Evolutionary conservation across 306 rosid species (phyloP).

Genomic region (Medicago ruthenica): DNA sequence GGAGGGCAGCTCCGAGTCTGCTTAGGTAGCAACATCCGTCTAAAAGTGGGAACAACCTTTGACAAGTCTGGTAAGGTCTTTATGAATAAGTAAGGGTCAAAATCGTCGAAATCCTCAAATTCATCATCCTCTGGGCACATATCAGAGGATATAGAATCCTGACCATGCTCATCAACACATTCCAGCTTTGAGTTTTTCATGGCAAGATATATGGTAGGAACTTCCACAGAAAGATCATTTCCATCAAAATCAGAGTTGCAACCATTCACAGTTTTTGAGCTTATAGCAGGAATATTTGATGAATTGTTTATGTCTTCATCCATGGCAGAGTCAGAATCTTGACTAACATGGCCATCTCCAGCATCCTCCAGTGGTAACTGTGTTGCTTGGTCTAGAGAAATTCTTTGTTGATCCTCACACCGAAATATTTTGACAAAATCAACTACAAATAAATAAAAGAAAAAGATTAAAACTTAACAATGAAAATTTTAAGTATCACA

Average conservation of each 20-base stretch:
- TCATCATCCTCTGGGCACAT: slow-evolving; percentile 76
- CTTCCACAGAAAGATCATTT: slow-evolving; percentile 73
- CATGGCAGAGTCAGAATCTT: slow-evolving; percentile 53
- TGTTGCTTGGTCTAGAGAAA: slow-evolving; percentile 46
- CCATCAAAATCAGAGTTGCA: slow-evolving; percentile 68
- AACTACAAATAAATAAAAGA: slow-evolving; percentile 58
- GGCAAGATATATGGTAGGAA: slow-evolving; percentile 80
- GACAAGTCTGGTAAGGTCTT: slow-evolving; percentile 91
- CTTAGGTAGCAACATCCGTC: slow-evolving; percentile 86
- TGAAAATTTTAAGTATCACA: slow-evolving; percentile 27
- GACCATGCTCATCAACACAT: slow-evolving; percentile 88
- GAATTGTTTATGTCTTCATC: slow-evolving; percentile 45
- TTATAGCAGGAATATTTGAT: slow-evolving; percentile 40
- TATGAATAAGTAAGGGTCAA: slow-evolving; percentile 93
- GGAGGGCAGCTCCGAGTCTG: slow-evolving; percentile 99
- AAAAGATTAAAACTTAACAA: slow-evolving; percentile 35
- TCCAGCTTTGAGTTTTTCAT: slow-evolving; percentile 91
- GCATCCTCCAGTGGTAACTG: slow-evolving; percentile 46
- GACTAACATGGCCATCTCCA: slow-evolving; percentile 52
- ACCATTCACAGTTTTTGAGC: slow-evolving; percentile 47
- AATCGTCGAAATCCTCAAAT: slow-evolving; percentile 80
- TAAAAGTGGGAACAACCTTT: slow-evolving; percentile 89
- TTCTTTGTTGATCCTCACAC: slow-evolving; percentile 60
- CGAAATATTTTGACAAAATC: slow-evolving; percentile 74
- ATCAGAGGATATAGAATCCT: slow-evolving; percentile 83